These are phyloP conservation scores for Trichoderma hamatum DNA, from an alignment of 2,329 filamentous ascomycete species.

Conservation along the genomic window DNA sequence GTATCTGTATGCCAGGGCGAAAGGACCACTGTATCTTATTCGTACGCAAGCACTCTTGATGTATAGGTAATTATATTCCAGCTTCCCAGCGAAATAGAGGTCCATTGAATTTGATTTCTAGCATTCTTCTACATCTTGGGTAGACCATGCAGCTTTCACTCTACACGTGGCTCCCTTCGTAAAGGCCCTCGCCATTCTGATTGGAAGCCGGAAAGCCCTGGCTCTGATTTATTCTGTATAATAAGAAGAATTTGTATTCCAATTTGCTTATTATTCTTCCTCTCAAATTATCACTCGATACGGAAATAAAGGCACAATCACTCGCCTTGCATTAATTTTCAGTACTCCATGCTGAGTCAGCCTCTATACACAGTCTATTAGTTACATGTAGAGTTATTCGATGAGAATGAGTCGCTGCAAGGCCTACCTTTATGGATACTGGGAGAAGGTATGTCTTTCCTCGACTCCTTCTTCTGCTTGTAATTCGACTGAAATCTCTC, in stretches of 20 bases:
- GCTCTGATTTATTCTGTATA: background rate
- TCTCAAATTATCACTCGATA: background rate
- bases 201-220: background rate
- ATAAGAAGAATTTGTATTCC: background rate
- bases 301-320: background rate
- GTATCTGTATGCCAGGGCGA: background rate
- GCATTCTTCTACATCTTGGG: background rate
- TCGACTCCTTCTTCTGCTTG: slow-evolving; percentile 47
- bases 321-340: background rate
- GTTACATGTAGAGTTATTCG: background rate
- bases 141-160: too few species aligned
- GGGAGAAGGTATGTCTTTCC: slow-evolving; percentile 32
- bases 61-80: background rate
- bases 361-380: background rate
- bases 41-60: background rate
- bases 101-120: background rate
- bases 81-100: background rate
- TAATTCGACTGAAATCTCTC: slow-evolving; percentile 50
- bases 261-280: background rate
- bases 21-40: too few species aligned
- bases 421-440: background rate
- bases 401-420: background rate
- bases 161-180: background rate
- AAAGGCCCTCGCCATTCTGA: background rate
- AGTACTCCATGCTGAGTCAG: background rate